Conservation (phyloP, 192 early-diverging fungal species). For the Jimgerdemannia flammicorona region DNA sequence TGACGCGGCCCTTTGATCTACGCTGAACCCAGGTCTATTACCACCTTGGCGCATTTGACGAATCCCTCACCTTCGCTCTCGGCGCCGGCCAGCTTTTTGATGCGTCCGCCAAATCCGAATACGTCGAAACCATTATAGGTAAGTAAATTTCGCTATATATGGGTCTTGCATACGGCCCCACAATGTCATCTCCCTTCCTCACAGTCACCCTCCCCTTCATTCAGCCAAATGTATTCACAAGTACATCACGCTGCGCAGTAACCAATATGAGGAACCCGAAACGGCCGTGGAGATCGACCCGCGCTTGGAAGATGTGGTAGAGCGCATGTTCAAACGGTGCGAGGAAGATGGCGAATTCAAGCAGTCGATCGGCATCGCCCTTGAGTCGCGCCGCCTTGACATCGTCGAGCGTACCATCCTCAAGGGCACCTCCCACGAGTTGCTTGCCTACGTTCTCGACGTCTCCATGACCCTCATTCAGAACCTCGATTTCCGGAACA, state of each 20-base stretch:
- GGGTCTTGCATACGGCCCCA: too few species aligned
- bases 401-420: slow-evolving; percentile 80
- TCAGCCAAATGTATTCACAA: slow-evolving; percentile 91
- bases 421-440: slow-evolving; percentile 62
- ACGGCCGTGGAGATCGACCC: slow-evolving; percentile 60
- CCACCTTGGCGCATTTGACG: slow-evolving; percentile 93
- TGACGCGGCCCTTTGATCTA: neutral
- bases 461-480: slow-evolving; percentile 83
- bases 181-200: neutral
- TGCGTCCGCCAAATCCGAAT: slow-evolving; percentile 75
- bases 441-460: slow-evolving; percentile 85
- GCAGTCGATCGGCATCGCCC: slow-evolving; percentile 93
- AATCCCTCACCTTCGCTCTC: slow-evolving; percentile 93
- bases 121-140: slow-evolving; percentile 89
- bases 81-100: slow-evolving; percentile 92
- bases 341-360: slow-evolving; percentile 82
- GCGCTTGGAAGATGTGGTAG: slow-evolving; percentile 83
- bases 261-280: slow-evolving; percentile 34
- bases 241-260: slow-evolving; percentile 78
- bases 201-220: neutral
- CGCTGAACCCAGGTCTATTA: slow-evolving; percentile 77
- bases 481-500: slow-evolving; percentile 75
- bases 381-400: slow-evolving; percentile 90
- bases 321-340: slow-evolving; percentile 94
- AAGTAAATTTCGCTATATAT: neutral